Percentiles rank a stretch among this genome's conserved stretches.
Evolutionary conservation across 192 early-diverging fungal species (phyloP).

Genomic region (Coemansia sp.): DNA sequence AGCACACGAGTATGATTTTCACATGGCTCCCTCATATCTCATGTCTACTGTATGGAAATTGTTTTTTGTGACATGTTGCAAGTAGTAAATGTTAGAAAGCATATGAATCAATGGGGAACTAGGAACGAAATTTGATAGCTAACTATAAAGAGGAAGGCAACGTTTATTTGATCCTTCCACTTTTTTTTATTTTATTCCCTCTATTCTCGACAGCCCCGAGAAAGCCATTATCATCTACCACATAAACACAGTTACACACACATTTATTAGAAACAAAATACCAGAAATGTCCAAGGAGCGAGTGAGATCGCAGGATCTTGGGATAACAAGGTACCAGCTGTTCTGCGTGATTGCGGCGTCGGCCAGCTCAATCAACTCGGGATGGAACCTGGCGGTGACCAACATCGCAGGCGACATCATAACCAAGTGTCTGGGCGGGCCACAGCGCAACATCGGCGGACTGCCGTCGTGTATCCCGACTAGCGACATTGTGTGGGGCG

Average conservation of each 20-base stretch:
- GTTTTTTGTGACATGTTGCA: too few species aligned
- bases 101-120: too few species aligned
- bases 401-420: slow-evolving; percentile 59
- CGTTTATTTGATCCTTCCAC: too few species aligned
- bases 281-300: background rate
- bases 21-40: too few species aligned
- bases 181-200: too few species aligned
- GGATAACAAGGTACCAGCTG: slow-evolving; percentile 52
- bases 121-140: too few species aligned
- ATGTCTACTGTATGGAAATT: too few species aligned
- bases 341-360: slow-evolving; percentile 46
- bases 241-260: background rate
- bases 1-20: too few species aligned
- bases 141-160: too few species aligned
- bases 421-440: slow-evolving; percentile 35
- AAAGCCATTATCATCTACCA: too few species aligned
- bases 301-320: slow-evolving; percentile 23
- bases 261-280: background rate
- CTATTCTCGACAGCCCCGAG: too few species aligned
- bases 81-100: too few species aligned
- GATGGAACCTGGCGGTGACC: slow-evolving; percentile 52
- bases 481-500: slow-evolving; percentile 51
- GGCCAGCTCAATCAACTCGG: slow-evolving; percentile 43
- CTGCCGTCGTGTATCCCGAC: slow-evolving; percentile 42
- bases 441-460: slow-evolving; percentile 11